Evolutionary conservation across 169 alveolate genomes (phyloP), one percentile per base, ranked within the genome.

Genomic region (Eimeria falciformis): DNA sequence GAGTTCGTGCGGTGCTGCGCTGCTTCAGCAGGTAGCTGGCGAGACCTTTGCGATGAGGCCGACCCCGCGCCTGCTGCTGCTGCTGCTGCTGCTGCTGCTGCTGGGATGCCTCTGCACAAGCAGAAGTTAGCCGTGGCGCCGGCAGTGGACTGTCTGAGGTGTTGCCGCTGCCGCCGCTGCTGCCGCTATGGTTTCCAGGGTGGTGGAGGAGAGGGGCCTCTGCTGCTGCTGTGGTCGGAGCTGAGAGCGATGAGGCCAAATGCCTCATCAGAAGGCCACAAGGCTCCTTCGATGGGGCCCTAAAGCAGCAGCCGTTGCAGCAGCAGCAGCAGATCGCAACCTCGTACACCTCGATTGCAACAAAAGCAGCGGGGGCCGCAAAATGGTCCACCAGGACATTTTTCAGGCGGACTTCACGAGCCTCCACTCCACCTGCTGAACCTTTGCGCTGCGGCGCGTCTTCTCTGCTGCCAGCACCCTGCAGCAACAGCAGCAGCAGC

Each of bases 311-410:
- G 53, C 69, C 83, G 53, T 68, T 40, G 50, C 65, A 66, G 91
- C 81, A 40, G 66, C 81, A 37, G 75, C 79, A 50, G 81, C 79
- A 40, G 33, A 65, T 25, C 50, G 79, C 12, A 21, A 43, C 62
- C 45, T 84, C 91, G 17, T 84, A 84, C 82, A 84, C 91, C 53
- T 84, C 91, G 25, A 84, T 82, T 45, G 68, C 55, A 45, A 84
- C 27, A 21, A 84, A 82, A 14, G 75, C 91, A 33, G 91, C 91
- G n/a, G 91, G 91, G 33, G 91, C 82, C 9, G 83, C 77, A 50
- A 84, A 84, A 55, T 84, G 75, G 21, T 84, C 91, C 27, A 84
- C 25, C 82, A 84, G 29, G 55, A 84, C 27, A 69, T 84, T 84
- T 33, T 84, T 84, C 55, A 84, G 71, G 33, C 91, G 91, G 21